Evolutionary conservation across 768 basidiomycete species (phyloP), one percentile per base, ranked within the genome.

Genomic region (Tricholoma flavovirens): DNA sequence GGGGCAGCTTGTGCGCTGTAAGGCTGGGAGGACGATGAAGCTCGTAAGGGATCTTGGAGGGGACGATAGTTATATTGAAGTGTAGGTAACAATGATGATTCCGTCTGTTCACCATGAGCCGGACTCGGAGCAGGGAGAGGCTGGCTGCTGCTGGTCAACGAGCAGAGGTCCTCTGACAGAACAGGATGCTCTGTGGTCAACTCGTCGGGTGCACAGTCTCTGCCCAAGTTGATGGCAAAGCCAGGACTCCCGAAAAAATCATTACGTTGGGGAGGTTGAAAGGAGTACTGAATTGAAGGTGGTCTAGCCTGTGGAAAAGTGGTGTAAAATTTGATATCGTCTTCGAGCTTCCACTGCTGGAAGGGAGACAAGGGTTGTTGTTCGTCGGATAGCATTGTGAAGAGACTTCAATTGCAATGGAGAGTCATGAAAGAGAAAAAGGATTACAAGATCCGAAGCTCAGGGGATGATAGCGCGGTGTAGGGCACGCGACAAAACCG

Each of bases 301-400:
- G 59, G 64, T 51, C 65, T 65, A 38, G 74, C 75, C 21, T 64
- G 63, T 40, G 75, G 75, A 56, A 76, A 76, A 11, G 66, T 68
- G 11, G 67, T 62, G 57, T 73, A 77, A 58, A 77, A 78, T 49
- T 60, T 56, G 21, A 73, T 72, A 57, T 77, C 77, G 17, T 69
- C 63, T 29, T 75, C 72, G 29, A 67, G 59, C 58, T 73, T 64
- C 56, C 69, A 72, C 53, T 70, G 67, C 11, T 69, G 65, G 59
- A 73, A 74, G n/a, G 62, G 52, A 2, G 66, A 65, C 36, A 65
- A 51, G 6, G 54, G 55, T 35, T 63, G 55, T 11, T 45, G 35
- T 10, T 61, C 49, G 48, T 52, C n/a, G 9, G 54, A 36, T 22
- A 21, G 42, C 59, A 63, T 60, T 32, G 29, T 60, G 45, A 48